These are phyloP conservation scores for Digitaria exilis DNA, from an alignment of 202 grass and related monocot species.

Conservation along the genomic window DNA sequence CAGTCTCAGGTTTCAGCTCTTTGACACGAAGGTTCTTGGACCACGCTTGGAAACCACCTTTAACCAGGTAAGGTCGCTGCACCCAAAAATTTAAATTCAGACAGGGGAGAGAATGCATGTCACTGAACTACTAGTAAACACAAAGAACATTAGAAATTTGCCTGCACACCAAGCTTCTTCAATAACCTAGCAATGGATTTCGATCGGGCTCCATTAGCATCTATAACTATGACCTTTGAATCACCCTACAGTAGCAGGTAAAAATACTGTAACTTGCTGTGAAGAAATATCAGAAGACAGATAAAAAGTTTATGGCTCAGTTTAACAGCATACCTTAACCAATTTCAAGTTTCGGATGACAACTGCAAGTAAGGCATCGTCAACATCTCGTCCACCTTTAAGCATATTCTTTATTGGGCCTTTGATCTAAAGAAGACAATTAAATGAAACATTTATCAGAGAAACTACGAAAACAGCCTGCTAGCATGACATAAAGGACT, in stretches of 20 bases:
- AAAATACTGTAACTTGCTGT: conserved; percentile 30
- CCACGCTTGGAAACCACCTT: conserved; percentile 98
- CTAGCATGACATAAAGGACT: neutral
- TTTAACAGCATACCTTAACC: conserved; percentile 60
- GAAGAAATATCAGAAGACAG: neutral
- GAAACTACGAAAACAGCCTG: neutral
- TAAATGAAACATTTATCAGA: conserved; percentile 28
- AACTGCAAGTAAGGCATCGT: conserved; percentile 79
- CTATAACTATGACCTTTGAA: conserved; percentile 94
- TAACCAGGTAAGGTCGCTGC: conserved; percentile 85
- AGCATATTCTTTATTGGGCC: conserved; percentile 73
- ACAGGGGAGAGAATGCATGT: conserved; percentile 1
- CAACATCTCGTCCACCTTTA: conserved; percentile 70
- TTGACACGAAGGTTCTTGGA: conserved; percentile 77
- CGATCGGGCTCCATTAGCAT: conserved; percentile 75
- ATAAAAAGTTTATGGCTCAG: conserved; percentile 18
- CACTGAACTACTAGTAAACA: neutral
- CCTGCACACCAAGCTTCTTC: conserved; percentile 91
- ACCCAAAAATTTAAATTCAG: conserved; percentile 47
- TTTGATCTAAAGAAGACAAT: conserved; percentile 59
- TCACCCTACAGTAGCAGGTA: conserved; percentile 53
- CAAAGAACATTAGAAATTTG: conserved; percentile 42
- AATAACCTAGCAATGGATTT: conserved; percentile 92
- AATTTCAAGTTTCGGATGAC: conserved; percentile 94
- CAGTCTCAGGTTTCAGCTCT: conserved; percentile 82